Evolutionary conservation across 805 yeast genomes (phyloP), one percentile per base, ranked within the genome.

Genomic region (Ogataea chonburiensis): DNA sequence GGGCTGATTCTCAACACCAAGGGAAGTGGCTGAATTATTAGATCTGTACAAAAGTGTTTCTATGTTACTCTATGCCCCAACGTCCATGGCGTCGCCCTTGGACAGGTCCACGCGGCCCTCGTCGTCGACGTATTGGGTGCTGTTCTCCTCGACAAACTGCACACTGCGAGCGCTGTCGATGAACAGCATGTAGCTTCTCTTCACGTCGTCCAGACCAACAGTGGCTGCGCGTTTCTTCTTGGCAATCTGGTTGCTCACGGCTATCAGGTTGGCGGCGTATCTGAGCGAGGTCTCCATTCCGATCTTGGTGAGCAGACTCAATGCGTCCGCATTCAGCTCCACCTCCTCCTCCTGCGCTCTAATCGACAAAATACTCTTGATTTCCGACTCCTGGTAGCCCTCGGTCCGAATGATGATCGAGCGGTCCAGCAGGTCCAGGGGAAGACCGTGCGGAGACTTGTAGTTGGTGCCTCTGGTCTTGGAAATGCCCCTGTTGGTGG

Each of bases 401-500:
- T 86, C 70, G 5, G 99, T 93, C 63, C 94, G 80, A 30, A 93
- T 88, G 55, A 93, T 93, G 51, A 93, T 77, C 46, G 91, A 69
- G 50, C 99, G 72, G 64, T 93, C 99, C 43, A 89, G 71, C 58
- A 93, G 73, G 67, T 93, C 99, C 9, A 95, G 83, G 19, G 99
- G 98, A 46, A 91, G 79, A 24, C 99, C 99, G 60, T 93, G 98
- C 28, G 98, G 97, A 13, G 96, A 81, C 42, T 75, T 75, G 53
- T 83, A 95, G 42, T 79, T 86, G 5, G 96, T 83, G 28, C 99
- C 99, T 51, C 95, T 77, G 17, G 94, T 84, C 3, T 87, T 78
- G 6, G 96, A 85, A 68, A 86, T 69, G 41, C 98, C 98, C 61
- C 97, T 77, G 66, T 93, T 93, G 5, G 98, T 87, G 22, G 98